phyloP scores from a whole-genome alignment of 805 yeast genomes.

The Candida xyloterini region DNA sequence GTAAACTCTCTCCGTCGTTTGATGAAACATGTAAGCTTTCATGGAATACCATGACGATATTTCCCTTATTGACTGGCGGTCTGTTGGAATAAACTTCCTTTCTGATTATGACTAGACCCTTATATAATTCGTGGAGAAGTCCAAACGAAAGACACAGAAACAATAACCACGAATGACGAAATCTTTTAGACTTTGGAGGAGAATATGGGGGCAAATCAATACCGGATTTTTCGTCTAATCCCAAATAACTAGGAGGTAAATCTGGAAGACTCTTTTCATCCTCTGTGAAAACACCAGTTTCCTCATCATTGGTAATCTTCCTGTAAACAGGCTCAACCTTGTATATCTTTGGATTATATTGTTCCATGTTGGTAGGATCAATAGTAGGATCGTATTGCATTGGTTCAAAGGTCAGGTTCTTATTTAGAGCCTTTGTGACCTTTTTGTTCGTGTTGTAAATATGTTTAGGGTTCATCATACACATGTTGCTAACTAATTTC shows the following conservation, averaged over 20 bases:
- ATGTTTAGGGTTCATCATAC: constrained; percentile 25
- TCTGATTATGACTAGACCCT: too few relatives aligned
- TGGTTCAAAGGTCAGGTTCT: constrained; percentile 17
- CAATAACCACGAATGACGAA: background rate
- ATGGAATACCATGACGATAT: constrained; percentile 10
- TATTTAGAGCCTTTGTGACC: background rate
- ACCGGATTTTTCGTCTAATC: background rate
- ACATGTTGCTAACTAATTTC: constrained; percentile 10
- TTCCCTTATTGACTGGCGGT: constrained; percentile 13
- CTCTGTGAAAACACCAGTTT: background rate
- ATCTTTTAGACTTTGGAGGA: background rate
- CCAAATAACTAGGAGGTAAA: background rate
- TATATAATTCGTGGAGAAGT: background rate
- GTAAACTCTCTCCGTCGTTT: background rate
- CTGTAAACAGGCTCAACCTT: constrained; percentile 25
- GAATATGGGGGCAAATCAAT: background rate
- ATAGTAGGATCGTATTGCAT: constrained; percentile 29
- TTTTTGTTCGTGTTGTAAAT: constrained; percentile 9
- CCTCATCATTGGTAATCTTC: background rate
- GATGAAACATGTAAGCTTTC: background rate
- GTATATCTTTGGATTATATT: constrained; percentile 31
- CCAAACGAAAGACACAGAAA: background rate
- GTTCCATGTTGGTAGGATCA: constrained; percentile 32
- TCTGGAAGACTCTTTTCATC: background rate
- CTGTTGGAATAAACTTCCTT: background rate